Percentiles rank a stretch among this genome's conserved stretches.
Evolutionary conservation across 495 filamentous ascomycete species (phyloP).

Genomic region (Hypoxylon rickii): DNA sequence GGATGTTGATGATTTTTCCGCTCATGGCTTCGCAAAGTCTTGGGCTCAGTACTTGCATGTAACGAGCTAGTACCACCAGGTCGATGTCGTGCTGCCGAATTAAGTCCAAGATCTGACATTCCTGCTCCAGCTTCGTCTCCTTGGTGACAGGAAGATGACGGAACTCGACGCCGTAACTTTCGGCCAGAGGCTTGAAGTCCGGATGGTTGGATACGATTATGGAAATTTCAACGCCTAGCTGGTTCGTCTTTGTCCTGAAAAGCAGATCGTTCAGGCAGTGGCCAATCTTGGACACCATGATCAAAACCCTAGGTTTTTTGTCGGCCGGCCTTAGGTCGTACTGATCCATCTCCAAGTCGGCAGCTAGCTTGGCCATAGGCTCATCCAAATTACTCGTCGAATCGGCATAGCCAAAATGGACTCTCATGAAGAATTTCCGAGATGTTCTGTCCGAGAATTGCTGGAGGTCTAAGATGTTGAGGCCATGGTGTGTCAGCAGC

Average conservation of each 20-base stretch:
- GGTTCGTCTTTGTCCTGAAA: constrained; percentile 66
- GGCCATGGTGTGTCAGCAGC: constrained; percentile 64
- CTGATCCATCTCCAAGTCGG: constrained; percentile 58
- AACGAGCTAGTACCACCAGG: constrained; percentile 75
- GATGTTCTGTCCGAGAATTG: constrained; percentile 71
- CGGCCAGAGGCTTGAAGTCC: constrained; percentile 67
- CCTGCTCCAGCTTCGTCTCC: constrained; percentile 71
- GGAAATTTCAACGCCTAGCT: constrained; percentile 70
- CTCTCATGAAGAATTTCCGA: constrained; percentile 77
- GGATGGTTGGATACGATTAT: constrained; percentile 75
- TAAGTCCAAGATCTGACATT: constrained; percentile 66
- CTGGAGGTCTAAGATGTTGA: constrained; percentile 75
- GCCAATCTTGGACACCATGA: constrained; percentile 83
- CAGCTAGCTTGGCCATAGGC: constrained; percentile 59
- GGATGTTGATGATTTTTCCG: constrained; percentile 80
- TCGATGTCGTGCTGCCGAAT: constrained; percentile 66
- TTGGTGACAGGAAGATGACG: constrained; percentile 71
- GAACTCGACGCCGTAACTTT: constrained; percentile 73
- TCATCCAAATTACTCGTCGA: constrained; percentile 51
- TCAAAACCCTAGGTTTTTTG: constrained; percentile 69
- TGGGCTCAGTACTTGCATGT: constrained; percentile 81
- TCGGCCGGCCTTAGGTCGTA: constrained; percentile 65
- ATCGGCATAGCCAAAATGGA: constrained; percentile 64
- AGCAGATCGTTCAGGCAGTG: constrained; percentile 82
- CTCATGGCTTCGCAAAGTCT: constrained; percentile 72